phyloP scores from a whole-genome alignment of 768 basidiomycete genomes.

The Clitopilus hobsonii region DNA sequence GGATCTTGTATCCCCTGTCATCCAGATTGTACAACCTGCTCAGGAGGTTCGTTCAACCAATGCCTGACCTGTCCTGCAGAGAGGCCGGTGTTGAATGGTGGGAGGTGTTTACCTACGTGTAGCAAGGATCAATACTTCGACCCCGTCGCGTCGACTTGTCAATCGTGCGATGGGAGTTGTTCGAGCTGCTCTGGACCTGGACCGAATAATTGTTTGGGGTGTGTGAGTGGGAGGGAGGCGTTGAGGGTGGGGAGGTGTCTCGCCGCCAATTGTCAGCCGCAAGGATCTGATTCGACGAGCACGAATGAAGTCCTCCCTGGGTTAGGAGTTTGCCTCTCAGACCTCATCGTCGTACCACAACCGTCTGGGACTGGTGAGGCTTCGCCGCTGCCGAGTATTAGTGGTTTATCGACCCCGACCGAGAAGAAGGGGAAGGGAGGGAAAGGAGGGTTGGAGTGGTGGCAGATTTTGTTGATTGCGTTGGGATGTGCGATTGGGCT shows the following conservation, averaged over 20 bases:
- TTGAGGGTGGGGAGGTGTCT: slow-evolving; percentile 48
- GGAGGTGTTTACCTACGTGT: slow-evolving; percentile 76
- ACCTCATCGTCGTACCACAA: slow-evolving; percentile 52
- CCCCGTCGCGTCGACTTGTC: slow-evolving; percentile 52
- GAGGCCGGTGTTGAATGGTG: slow-evolving; percentile 67
- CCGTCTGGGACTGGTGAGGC: slow-evolving; percentile 42
- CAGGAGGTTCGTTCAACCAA: slow-evolving; percentile 67
- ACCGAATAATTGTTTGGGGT: slow-evolving; percentile 50
- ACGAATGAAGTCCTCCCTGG: slow-evolving; percentile 61
- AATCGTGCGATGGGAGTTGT: slow-evolving; percentile 64
- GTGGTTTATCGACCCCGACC: slow-evolving; percentile 52
- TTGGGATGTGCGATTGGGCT: slow-evolving; percentile 81
- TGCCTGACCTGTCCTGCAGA: slow-evolving; percentile 66
- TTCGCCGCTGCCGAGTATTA: slow-evolving; percentile 46
- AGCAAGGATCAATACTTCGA: slow-evolving; percentile 68
- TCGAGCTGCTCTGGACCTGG: slow-evolving; percentile 58
- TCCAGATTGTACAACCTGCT: slow-evolving; percentile 77
- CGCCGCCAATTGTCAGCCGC: slow-evolving; percentile 51
- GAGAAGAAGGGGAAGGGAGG: no score
- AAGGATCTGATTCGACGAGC: slow-evolving; percentile 20
- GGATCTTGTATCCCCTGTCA: slow-evolving; percentile 72
- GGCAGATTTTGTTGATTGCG: slow-evolving; percentile 81
- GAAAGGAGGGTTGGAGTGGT: slow-evolving; percentile 57
- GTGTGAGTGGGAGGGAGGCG: slow-evolving; percentile 43
- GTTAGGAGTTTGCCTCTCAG: slow-evolving; percentile 75